Evolutionary conservation across 495 filamentous ascomycete genomes (phyloP).

Genomic region (Penicillium bialowiezense): DNA sequence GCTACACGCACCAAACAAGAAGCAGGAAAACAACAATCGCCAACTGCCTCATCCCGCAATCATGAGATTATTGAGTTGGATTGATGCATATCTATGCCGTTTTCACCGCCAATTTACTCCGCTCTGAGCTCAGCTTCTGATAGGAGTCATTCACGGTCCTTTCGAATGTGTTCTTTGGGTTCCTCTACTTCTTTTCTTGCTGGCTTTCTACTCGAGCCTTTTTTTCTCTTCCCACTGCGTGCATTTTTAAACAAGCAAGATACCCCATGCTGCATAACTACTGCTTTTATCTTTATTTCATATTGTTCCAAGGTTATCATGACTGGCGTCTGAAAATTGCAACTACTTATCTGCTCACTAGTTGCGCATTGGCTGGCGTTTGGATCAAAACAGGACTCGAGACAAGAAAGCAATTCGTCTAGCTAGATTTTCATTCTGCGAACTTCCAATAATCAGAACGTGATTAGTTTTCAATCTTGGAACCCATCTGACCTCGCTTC

Average conservation of each 20-base stretch:
- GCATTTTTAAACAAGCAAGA: slow-evolving; percentile 12
- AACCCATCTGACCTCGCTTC: too few relatives aligned
- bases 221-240: not conserved
- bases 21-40: not conserved
- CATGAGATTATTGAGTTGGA: not conserved
- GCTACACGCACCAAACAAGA: not conserved
- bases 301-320: too few relatives aligned
- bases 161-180: not conserved
- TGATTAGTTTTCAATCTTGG: too few relatives aligned
- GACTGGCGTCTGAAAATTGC: not conserved
- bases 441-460: too few relatives aligned
- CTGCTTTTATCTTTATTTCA: not conserved
- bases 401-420: too few relatives aligned
- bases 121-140: not conserved
- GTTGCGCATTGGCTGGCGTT: not conserved
- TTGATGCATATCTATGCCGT: not conserved
- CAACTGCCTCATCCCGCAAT: not conserved
- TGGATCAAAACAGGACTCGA: too few relatives aligned
- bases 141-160: slow-evolving; percentile 9
- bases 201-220: not conserved
- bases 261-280: slow-evolving; percentile 10
- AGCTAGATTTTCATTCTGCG: too few relatives aligned
- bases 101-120: not conserved
- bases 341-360: too few relatives aligned
- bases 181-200: not conserved